Percentiles rank a stretch among this genome's conserved stretches.
Conservation (phyloP, 139 green algal genomes). For the Coccomyxa sp. region DNA sequence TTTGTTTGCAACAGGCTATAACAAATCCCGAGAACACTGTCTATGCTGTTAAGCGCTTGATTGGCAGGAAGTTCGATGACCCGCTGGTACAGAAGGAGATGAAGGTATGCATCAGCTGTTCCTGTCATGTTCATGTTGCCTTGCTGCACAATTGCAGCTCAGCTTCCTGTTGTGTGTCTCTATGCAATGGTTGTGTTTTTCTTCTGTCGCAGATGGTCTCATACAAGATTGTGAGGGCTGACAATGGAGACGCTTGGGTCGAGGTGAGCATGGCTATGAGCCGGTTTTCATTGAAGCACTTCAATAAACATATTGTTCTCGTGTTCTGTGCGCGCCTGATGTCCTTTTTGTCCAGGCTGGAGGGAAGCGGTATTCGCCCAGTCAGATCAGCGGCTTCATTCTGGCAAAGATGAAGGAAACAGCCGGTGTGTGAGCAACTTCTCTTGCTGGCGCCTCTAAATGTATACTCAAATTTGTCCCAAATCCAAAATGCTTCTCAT, state of each 20-base stretch:
- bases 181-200: not conserved
- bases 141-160: constrained; percentile 1
- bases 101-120: constrained; percentile 50
- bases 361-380: constrained; percentile 88
- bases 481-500: not conserved
- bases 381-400: constrained; percentile 89
- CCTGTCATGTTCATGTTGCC: not conserved
- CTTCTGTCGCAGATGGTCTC: constrained; percentile 81
- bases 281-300: too few relatives aligned
- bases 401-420: constrained; percentile 98
- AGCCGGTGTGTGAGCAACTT: constrained; percentile 41
- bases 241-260: constrained; percentile 97
- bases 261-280: constrained; percentile 46
- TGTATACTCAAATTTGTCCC: not conserved
- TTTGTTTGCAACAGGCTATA: constrained; percentile 67
- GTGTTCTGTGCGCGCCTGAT: too few relatives aligned
- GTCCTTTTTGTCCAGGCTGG: constrained; percentile 50
- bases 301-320: too few relatives aligned
- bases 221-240: constrained; percentile 90
- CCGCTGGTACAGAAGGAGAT: constrained; percentile 88
- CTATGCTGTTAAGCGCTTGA: constrained; percentile 97
- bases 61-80: constrained; percentile 90
- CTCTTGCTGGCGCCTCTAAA: not conserved
- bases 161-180: not conserved
- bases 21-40: constrained; percentile 97